Conservation (phyloP, 768 basidiomycete species). For the Termitomyces sp. region DNA sequence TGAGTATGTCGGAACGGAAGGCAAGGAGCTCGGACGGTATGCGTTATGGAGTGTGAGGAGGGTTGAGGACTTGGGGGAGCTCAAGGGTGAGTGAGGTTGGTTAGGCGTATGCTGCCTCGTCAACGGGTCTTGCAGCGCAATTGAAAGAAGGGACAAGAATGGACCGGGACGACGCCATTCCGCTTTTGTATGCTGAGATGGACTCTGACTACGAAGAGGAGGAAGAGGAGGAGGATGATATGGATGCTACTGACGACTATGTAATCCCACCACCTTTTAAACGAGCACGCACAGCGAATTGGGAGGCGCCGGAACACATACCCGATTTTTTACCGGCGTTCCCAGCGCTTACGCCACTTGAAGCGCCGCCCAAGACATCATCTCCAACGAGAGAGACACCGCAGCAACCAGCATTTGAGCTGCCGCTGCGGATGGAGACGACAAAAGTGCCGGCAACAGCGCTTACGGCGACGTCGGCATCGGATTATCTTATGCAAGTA, state of each 20-base stretch:
- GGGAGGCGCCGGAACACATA: conserved; percentile 60
- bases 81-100: conserved; percentile 51
- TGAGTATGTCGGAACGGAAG: conserved; percentile 65
- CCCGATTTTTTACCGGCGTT: conserved; percentile 69
- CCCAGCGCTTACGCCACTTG: conserved; percentile 35
- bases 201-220: conserved; percentile 27
- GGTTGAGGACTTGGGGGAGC: conserved; percentile 68
- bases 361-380: conserved; percentile 10
- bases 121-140: conserved; percentile 43
- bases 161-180: conserved; percentile 51
- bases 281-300: conserved; percentile 48
- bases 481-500: conserved; percentile 67
- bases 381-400: conserved; percentile 2
- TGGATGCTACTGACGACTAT: conserved; percentile 13
- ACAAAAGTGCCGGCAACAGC: conserved; percentile 39
- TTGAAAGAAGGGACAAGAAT: conserved; percentile 53
- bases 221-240: conserved; percentile 17
- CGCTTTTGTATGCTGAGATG: conserved; percentile 39
- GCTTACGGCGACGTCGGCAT: conserved; percentile 46
- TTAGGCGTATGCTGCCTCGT: conserved; percentile 15
- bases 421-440: conserved; percentile 26
- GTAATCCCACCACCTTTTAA: conserved; percentile 42
- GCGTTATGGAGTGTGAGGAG: conserved; percentile 57
- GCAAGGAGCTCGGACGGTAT: conserved; percentile 63
- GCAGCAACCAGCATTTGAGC: conserved; percentile 19